Evolutionary conservation across 176 grass and related monocot species (phyloP).

Genomic region (Luzula sylvatica): DNA sequence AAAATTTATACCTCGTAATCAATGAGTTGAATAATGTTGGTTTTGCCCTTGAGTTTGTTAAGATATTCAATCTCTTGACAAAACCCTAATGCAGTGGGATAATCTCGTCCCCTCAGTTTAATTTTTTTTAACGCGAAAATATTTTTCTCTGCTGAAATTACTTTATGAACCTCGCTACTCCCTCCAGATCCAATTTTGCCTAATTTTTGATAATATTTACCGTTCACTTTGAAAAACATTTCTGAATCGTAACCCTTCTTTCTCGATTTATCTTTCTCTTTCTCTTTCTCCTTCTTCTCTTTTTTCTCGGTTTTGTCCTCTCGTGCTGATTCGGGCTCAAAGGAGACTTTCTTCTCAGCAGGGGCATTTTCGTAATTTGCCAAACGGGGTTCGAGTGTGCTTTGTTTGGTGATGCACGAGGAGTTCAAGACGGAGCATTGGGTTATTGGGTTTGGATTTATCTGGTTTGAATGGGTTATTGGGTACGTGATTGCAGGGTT

Average conservation of each 20-base stretch:
- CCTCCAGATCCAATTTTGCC: constrained; percentile 95
- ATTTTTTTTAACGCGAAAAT: constrained; percentile 98
- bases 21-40: constrained; percentile 89
- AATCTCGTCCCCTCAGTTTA: constrained; percentile 90
- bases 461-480: constrained; percentile 2
- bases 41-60: constrained; percentile 83
- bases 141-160: constrained; percentile 65
- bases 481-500: constrained; percentile 19
- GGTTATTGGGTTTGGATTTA: constrained; percentile 37
- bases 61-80: constrained; percentile 92
- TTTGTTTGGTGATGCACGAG: constrained; percentile 21
- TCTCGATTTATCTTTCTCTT: constrained; percentile 24
- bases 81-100: constrained; percentile 82
- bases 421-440: constrained; percentile 46
- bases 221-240: constrained; percentile 80
- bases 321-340: constrained; percentile 32
- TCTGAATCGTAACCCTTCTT: constrained; percentile 59
- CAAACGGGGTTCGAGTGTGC: constrained; percentile 19
- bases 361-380: constrained; percentile 31
- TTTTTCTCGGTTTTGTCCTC: constrained; percentile 31
- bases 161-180: constrained; percentile 95
- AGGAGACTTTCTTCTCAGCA: constrained; percentile 17
- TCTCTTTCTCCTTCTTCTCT: constrained; percentile 54
- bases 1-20: constrained; percentile 96
- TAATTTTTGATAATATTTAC: constrained; percentile 93